These are phyloP conservation scores for Casuarina equisetifolia DNA, from an alignment of 306 rosid genomes.

Conservation along the genomic window DNA sequence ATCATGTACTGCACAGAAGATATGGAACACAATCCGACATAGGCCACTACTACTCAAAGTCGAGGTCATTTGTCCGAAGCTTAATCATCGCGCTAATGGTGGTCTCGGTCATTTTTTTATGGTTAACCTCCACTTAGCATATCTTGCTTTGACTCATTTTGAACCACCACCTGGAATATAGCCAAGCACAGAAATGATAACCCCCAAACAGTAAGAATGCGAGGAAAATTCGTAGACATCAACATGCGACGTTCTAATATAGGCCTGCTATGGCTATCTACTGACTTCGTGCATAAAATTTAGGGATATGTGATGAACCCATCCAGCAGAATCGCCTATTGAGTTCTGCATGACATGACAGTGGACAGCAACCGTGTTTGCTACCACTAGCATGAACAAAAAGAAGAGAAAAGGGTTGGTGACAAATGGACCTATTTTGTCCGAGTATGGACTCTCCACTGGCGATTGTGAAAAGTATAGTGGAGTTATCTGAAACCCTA, in stretches of 20 bases:
- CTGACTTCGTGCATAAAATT: too few relatives aligned
- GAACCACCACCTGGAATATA: not conserved
- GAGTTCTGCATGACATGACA: not conserved
- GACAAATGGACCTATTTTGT: not conserved
- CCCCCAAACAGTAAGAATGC: too few relatives aligned
- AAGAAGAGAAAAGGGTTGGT: not conserved
- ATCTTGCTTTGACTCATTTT: not conserved
- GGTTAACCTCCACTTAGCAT: slow-evolving; percentile 14
- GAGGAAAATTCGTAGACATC: too few relatives aligned
- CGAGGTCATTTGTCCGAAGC: slow-evolving; percentile 23
- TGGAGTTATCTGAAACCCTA: not conserved
- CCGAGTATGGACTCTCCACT: not conserved
- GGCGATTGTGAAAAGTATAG: not conserved
- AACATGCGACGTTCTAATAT: too few relatives aligned
- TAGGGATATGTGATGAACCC: not conserved
- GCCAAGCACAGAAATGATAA: too few relatives aligned
- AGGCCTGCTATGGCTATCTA: too few relatives aligned
- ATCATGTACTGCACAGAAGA: slow-evolving; percentile 17
- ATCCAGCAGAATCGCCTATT: not conserved
- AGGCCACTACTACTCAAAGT: slow-evolving; percentile 18
- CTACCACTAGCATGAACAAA: not conserved
- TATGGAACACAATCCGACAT: slow-evolving; percentile 26
- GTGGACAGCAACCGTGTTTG: not conserved
- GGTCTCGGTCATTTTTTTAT: not conserved
- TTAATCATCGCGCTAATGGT: not conserved